A percentile compares a stretch with the other conserved stretches of the same genome.
Conservation (phyloP, 2,329 filamentous ascomycete genomes). For the Trichoderma koningii region DNA sequence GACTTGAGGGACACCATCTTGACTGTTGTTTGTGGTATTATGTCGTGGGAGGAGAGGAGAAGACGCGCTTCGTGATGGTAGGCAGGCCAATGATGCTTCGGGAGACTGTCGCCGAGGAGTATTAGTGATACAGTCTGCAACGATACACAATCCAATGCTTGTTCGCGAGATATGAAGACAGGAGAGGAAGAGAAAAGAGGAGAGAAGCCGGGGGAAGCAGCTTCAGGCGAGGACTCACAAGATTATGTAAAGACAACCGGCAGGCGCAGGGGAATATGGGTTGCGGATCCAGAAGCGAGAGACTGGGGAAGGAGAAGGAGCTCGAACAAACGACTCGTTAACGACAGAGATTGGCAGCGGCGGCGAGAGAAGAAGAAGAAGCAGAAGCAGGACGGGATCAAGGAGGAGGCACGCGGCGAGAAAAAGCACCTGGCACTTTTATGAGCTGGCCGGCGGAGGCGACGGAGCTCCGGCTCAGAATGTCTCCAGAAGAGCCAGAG, state of each 20-base stretch:
- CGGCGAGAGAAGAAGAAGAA: conserved; percentile 7
- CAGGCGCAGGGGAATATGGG: not conserved
- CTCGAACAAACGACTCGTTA: conserved; percentile 22
- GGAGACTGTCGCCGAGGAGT: not conserved
- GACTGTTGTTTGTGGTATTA: conserved; percentile 1
- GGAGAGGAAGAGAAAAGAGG: not conserved
- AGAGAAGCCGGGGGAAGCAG: not conserved
- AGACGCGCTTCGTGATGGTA: conserved; percentile 3
- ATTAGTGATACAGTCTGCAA: conserved; percentile 17
- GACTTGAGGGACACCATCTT: conserved; percentile 59
- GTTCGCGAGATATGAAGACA: not conserved
- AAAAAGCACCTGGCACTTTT: conserved; percentile 21
- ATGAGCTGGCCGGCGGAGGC: conserved; percentile 21
- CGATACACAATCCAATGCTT: not conserved
- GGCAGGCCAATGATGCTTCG: conserved; percentile 1
- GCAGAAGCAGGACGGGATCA: not conserved
- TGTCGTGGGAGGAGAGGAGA: not conserved
- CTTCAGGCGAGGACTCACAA: conserved; percentile 11
- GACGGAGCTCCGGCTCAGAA: conserved; percentile 23
- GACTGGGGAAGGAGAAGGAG: conserved; percentile 11
- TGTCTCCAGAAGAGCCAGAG: conserved; percentile 19
- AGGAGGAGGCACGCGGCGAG: conserved; percentile 18
- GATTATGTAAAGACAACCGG: conserved; percentile 15
- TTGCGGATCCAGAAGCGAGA: conserved; percentile 20
- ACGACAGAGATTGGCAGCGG: conserved; percentile 24